Base-by-base conservation (phyloP, 768 basidiomycete species). In the Boletus subparvulus region DNA sequence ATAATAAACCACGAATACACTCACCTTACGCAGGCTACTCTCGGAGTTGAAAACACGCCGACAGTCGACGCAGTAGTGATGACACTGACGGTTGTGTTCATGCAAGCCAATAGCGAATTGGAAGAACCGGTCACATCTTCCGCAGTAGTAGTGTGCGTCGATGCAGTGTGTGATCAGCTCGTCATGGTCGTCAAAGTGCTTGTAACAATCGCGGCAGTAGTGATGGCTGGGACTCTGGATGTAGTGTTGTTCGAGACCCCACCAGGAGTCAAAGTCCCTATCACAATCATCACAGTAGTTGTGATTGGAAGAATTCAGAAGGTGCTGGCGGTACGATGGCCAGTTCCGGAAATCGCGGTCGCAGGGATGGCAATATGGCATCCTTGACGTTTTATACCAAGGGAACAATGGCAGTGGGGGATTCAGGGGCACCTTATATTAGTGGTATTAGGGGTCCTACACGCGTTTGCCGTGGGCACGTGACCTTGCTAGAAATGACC, bases 131-230 rank as follows among this genome's bases (percentile, higher is more conserved):
- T 69, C 58, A 58, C 85, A 85, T 0, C 19, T 1, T 0, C 14
- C 30, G 61, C 86, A 87, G 55, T 73, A 80, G 44, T 53, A n/a
- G 63, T 87, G 85, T 0, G 37, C 43, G 0, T 67, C 26, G 0
- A 72, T 14, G 58, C 75, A 75, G 61, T 88, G 87, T 0, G 65
- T 52, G 1, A 73, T 57, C 1, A 85, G 74, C 0, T 71, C 70
- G 0, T 64, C 19, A 0, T 61, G 21, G 50, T 70, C 57, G 6
- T 62, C 43, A 56, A 82, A 84, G 52, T 82, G 78, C 12, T 56
- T 52, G 32, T 78, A 52, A 66, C 86, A 87, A n/a, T 61, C 40
- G 54, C 79, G 78, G 66, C 87, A 88, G 56, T 79, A 87, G 39
- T 65, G 14, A 52, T 86, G 86, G 0, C 13, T 28, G 7, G 72